These are phyloP conservation scores for Cyberlindnera lachancei DNA, from an alignment of 805 yeast species.

Conservation along the genomic window DNA sequence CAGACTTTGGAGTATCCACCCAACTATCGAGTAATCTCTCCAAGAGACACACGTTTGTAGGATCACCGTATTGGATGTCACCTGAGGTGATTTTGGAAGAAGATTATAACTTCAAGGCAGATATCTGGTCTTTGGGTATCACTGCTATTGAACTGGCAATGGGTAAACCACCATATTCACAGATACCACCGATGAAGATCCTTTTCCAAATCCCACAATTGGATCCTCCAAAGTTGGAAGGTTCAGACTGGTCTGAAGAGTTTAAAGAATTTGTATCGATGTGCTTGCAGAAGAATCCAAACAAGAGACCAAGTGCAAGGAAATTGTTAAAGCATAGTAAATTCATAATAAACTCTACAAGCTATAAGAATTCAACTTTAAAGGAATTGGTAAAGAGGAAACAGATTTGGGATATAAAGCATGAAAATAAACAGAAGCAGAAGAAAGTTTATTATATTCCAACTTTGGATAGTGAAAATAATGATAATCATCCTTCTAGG, in stretches of 20 bases:
- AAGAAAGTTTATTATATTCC: slow-evolving; percentile 26
- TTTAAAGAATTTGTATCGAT: slow-evolving; percentile 61
- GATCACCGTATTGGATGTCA: slow-evolving; percentile 98
- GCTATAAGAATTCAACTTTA: slow-evolving; percentile 28
- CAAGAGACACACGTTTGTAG: slow-evolving; percentile 60
- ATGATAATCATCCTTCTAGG: neutral
- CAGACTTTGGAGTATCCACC: slow-evolving; percentile 96
- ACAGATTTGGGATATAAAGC: slow-evolving; percentile 30
- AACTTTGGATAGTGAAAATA: slow-evolving; percentile 15
- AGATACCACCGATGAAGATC: slow-evolving; percentile 39
- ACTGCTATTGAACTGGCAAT: slow-evolving; percentile 91
- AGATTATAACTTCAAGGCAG: slow-evolving; percentile 81
- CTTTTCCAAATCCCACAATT: slow-evolving; percentile 38
- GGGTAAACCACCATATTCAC: slow-evolving; percentile 96
- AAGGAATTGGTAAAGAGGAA: slow-evolving; percentile 35
- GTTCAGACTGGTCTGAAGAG: slow-evolving; percentile 52
- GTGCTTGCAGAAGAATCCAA: slow-evolving; percentile 70
- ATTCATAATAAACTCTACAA: slow-evolving; percentile 35
- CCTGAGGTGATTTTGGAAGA: slow-evolving; percentile 95
- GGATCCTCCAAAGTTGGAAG: slow-evolving; percentile 88
- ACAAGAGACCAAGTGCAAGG: slow-evolving; percentile 55
- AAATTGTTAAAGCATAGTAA: slow-evolving; percentile 50
- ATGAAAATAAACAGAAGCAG: slow-evolving; percentile 2
- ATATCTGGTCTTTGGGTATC: slow-evolving; percentile 95
- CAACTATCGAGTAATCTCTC: slow-evolving; percentile 59